Percentiles rank a stretch among this genome's conserved stretches.
phyloP scores from a whole-genome alignment of 2,329 filamentous ascomycete species.

The Elsinoe australis region DNA sequence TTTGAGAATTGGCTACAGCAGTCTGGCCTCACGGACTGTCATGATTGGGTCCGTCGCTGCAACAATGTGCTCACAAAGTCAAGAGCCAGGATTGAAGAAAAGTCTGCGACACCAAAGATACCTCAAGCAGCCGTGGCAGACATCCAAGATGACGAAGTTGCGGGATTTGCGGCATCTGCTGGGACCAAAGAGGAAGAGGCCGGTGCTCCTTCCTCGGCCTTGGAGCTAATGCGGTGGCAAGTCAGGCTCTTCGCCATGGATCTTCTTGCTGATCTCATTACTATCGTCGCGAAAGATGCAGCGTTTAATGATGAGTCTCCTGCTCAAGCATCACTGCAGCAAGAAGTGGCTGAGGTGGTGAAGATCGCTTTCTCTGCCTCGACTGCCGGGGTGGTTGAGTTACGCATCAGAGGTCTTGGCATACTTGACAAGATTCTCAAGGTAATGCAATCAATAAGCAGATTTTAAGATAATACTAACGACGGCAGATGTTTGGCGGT shows the following conservation, averaged over 20 bases:
- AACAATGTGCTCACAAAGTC: constrained; percentile 87
- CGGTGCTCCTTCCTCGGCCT: constrained; percentile 44
- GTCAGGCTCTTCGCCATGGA: constrained; percentile 90
- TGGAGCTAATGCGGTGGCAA: constrained; percentile 91
- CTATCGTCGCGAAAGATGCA: constrained; percentile 69
- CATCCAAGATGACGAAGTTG: constrained; percentile 90
- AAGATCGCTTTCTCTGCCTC: constrained; percentile 96
- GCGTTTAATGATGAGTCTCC: constrained; percentile 69
- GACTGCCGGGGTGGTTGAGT: constrained; percentile 81
- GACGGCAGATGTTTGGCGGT: constrained; percentile 71
- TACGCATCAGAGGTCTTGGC: constrained; percentile 83
- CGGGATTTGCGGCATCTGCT: constrained; percentile 77
- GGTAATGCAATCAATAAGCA: constrained; percentile 28
- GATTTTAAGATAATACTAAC: not conserved
- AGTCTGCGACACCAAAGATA: constrained; percentile 27
- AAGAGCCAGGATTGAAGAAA: constrained; percentile 56
- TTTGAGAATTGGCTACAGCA: constrained; percentile 91
- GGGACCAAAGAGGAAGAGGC: constrained; percentile 45
- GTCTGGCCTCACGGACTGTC: constrained; percentile 71
- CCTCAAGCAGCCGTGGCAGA: constrained; percentile 48
- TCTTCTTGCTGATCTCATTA: constrained; percentile 75
- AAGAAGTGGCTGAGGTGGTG: constrained; percentile 82
- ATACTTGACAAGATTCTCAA: constrained; percentile 90
- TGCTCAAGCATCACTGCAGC: constrained; percentile 71
- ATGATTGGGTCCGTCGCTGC: constrained; percentile 79